A percentile compares a stretch with the other conserved stretches of the same genome.
These are phyloP conservation scores for Sclerotinia minor DNA, from an alignment of 2,329 filamentous ascomycete species.

Conservation along the genomic window DNA sequence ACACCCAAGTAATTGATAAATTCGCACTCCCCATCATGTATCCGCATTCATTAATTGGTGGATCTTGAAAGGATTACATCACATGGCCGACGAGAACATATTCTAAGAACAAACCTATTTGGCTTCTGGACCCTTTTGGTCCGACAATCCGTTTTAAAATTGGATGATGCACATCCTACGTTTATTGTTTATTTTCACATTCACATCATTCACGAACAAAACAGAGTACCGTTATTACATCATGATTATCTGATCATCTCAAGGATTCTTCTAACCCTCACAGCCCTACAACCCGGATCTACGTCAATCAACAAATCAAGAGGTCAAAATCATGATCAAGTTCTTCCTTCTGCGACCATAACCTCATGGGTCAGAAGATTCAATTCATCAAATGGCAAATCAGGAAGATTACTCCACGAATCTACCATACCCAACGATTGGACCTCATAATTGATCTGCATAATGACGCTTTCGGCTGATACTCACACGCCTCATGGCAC, in stretches of 20 bases:
- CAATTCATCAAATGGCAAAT: not conserved
- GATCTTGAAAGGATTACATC: not conserved
- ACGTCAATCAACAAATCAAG: not conserved
- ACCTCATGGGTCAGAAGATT: constrained; percentile 6
- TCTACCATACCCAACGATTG: not conserved
- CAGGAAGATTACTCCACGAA: not conserved
- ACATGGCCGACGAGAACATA: not conserved
- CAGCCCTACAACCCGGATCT: not conserved
- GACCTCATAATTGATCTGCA: not conserved
- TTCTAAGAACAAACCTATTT: not conserved
- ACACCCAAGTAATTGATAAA: not conserved
- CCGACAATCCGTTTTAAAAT: not conserved
- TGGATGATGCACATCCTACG: not conserved
- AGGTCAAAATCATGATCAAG: not conserved
- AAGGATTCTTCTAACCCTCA: not conserved
- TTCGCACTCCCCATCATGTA: not conserved
- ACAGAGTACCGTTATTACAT: not conserved
- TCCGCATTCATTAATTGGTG: not conserved
- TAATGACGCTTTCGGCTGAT: constrained; percentile 17
- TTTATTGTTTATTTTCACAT: not conserved
- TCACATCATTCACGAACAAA: not conserved
- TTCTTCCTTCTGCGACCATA: not conserved
- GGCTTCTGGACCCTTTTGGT: too few relatives aligned
- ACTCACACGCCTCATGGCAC: constrained; percentile 1
- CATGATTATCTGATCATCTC: not conserved